phyloP scores from a whole-genome alignment of 202 grass and related monocot species.

The Digitaria exilis region DNA sequence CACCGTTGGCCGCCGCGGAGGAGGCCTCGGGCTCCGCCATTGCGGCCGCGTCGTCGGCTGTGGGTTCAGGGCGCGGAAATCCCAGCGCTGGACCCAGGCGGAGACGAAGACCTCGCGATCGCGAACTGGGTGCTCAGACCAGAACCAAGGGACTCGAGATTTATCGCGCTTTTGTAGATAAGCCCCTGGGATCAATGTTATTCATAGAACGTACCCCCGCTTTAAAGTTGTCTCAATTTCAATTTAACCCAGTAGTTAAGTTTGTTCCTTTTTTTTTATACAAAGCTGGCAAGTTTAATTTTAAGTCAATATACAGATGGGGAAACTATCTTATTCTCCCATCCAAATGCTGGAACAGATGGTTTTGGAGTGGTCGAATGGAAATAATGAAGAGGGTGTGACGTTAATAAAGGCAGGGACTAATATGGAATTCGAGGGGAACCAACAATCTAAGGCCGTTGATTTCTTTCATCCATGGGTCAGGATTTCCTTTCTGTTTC shows the following conservation, averaged over 20 bases:
- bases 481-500: neutral
- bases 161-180: neutral
- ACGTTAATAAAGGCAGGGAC: neutral
- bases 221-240: neutral
- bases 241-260: too few species aligned
- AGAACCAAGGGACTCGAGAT: neutral
- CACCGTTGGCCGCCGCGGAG: conserved; percentile 22
- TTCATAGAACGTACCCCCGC: neutral
- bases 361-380: neutral
- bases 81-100: conserved; percentile 36
- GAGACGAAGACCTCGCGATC: conserved; percentile 48
- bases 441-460: neutral
- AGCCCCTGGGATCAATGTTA: neutral
- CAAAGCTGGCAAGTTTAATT: neutral
- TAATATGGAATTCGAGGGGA: neutral
- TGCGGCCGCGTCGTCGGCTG: conserved; percentile 35
- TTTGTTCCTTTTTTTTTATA: neutral
- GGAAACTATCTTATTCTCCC: neutral
- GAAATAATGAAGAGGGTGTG: neutral
- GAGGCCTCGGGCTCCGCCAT: conserved; percentile 60
- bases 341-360: neutral
- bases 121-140: conserved; percentile 7
- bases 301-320: neutral
- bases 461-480: conserved; percentile 7
- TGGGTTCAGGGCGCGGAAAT: conserved; percentile 38